Base-by-base conservation (phyloP, 306 rosid species). In the Prosopis cineraria region DNA sequence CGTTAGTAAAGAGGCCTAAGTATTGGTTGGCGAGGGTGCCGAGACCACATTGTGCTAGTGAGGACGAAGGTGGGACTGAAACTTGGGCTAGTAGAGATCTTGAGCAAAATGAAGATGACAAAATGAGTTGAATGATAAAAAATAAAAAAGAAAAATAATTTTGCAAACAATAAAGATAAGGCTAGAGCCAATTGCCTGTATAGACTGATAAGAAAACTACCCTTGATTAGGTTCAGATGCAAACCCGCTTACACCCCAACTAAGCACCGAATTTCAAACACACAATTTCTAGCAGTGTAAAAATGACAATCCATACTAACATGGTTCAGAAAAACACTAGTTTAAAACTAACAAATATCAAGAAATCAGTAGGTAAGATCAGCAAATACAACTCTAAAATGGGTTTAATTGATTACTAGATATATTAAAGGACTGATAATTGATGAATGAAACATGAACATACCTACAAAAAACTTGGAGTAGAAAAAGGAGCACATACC, bases 401-500 rank as follows among this genome's bases (percentile, higher is more conserved):
- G 47, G 47, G 19, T 37, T 65, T 10, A 24, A 19, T 36, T 36
- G 30, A 4, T 10, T 10, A 16, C 19, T 64, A 24, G 27, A 37
- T 1, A n/a, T n/a, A n/a, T 77, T 56, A 47, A 80, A 67, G 50
- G 50, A 56, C 13, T 73, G 60, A 19, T 0, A n/a, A 78, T 8
- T 24, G 39, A 37, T 2, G 47, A 63, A 33, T 31, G 66, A 43
- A 10, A 53, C 25, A 12, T 24, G 68, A 39, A 78, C 25, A 50
- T 55, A 55, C 76, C 69, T 60, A 59, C 14, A 10, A 68, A 70
- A 62, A 70, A n/a, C n/a, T n/a, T n/a, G 33, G 25, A 16, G 64
- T 9, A 48, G 34, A 64, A 40, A 66, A 67, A 73, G 70, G 36
- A 78, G 5, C 8, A n/a, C 24, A 47, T 73, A 87, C 94, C 92